Evolutionary conservation across 208 protist genomes (phyloP).

Genomic region (Leishmania tropica): DNA sequence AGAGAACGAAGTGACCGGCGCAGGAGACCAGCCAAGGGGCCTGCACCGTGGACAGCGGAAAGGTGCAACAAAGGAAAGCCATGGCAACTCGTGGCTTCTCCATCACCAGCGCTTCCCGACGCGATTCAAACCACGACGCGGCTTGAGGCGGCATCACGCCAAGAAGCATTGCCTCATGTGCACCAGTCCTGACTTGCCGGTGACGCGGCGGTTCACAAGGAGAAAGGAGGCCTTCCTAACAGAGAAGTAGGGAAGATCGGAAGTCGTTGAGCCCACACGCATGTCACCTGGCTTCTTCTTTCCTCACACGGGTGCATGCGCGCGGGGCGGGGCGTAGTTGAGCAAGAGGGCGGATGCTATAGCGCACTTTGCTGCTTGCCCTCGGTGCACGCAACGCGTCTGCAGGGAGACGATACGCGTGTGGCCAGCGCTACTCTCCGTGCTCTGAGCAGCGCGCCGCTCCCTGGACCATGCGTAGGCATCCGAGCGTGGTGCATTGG

Average conservation of each 20-base stretch:
- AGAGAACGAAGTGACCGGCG: neutral
- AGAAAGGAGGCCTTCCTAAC: neutral
- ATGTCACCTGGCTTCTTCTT: neutral
- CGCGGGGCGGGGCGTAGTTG: neutral
- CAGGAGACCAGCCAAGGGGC: neutral
- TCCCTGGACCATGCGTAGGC: constrained; percentile 7
- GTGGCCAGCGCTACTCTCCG: neutral
- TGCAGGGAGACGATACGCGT: neutral
- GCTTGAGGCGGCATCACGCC: neutral
- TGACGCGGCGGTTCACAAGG: neutral
- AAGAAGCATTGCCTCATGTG: neutral
- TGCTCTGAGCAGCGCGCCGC: constrained; percentile 11
- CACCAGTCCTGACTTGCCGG: neutral
- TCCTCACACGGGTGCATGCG: neutral
- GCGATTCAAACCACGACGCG: neutral
- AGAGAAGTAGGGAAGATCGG: neutral
- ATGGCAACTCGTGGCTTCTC: neutral
- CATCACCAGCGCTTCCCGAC: neutral
- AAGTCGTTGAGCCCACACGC: neutral
- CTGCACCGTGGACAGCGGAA: neutral
- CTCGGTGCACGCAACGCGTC: neutral
- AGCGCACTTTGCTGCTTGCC: too few species aligned
- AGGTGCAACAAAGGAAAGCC: neutral
- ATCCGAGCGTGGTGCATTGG: constrained; percentile 29
- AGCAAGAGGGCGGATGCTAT: neutral